Base-by-base conservation (phyloP, 176 grass and related monocot genomes). In the Musa acuminata region DNA sequence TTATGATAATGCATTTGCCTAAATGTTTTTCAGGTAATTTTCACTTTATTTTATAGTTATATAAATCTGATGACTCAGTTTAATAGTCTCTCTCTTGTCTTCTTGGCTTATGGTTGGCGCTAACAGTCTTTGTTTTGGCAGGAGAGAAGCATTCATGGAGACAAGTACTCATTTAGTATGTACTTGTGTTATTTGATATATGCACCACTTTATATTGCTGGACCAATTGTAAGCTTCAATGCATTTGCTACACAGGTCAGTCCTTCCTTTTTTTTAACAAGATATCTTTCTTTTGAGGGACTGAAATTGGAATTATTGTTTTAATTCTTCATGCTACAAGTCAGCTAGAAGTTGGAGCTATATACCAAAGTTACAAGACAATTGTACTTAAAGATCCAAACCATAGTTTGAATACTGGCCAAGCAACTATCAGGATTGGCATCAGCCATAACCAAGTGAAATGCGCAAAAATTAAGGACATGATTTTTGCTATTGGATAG, bases 151-250 rank as follows among this genome's bases (percentile, higher is more conserved):
- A 80, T 96, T 23, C 77, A 52, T 55, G 62, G 69, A 72, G 86
- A 89, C 49, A 97, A 83, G 67, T 97, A 97, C 82, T 89, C 87
- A 75, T 98, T 91, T 79, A 73, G 78, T 74, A 91, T 73, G 8
- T 93, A 98, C 84, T 81, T 93, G 49, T 98, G 90, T 73, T 93
- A 98, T 67, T 85, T 98, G 84, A 93, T 87, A 80, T 98, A 93
- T 83, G 88, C 90, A 78, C 88, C 94, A 29, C 86, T 93, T 19
- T 98, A 98, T 81, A 98, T 98, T 74, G 88, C 88, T 69, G 94
- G 94, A 62, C 94, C 94, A 80, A 85, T 91, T 89, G 79, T 93
- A 73, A 85, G 90, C 70, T 98, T 89, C 84, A 98, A 98, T 80
- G 90, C 94, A 21, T 98, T 98, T 85, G 85, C 88, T 76, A 67